Percentiles rank a stretch among this genome's conserved stretches.
phyloP scores from a whole-genome alignment of 331 rosid species.

The Pyrus hybrid region DNA sequence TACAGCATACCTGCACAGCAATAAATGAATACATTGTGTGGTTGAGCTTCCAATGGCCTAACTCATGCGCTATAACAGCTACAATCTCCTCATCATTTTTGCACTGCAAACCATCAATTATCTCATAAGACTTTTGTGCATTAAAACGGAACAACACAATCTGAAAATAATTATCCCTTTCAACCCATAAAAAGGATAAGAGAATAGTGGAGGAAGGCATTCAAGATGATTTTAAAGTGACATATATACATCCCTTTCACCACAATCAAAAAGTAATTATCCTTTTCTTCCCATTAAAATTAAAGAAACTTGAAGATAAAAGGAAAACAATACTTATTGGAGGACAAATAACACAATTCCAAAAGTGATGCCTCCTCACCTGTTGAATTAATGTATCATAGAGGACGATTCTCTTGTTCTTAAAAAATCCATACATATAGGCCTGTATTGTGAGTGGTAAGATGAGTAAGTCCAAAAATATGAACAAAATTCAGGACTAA shows the following conservation, averaged over 20 bases:
- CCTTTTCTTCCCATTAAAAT: background rate
- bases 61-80: conserved; percentile 93
- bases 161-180: background rate
- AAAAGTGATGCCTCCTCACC: conserved; percentile 33
- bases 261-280: background rate
- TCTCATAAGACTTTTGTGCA: background rate
- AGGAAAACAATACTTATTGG: background rate
- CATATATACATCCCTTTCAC: background rate
- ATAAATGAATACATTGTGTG: conserved; percentile 86
- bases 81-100: conserved; percentile 88
- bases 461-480: conserved; percentile 12
- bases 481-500: background rate
- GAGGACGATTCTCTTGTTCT: conserved; percentile 92
- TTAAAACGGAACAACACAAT: background rate
- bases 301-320: background rate
- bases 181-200: background rate
- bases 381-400: conserved; percentile 96
- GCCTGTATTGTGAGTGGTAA: conserved; percentile 53
- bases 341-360: background rate
- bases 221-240: background rate
- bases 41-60: conserved; percentile 98
- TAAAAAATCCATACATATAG: conserved; percentile 97
- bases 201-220: background rate
- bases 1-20: conserved; percentile 73
- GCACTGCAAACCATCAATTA: conserved; percentile 50